phyloP scores from a whole-genome alignment of 176 grass and related monocot genomes.

The Chrysopogon serrulatus region DNA sequence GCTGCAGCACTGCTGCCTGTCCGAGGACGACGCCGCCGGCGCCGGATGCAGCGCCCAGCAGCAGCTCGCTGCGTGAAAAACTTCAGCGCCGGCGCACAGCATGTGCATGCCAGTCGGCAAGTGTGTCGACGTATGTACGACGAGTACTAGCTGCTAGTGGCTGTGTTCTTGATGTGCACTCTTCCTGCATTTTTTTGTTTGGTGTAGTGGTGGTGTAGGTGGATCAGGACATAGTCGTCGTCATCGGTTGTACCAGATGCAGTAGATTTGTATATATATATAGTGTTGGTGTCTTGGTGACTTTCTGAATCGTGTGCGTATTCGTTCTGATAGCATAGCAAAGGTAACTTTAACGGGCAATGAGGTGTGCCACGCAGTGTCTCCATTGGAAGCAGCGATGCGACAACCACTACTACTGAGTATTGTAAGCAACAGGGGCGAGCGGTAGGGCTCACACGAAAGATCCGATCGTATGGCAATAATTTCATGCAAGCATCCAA shows the following conservation, averaged over 20 bases:
- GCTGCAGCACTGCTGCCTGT: slow-evolving; percentile 38
- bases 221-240: not conserved
- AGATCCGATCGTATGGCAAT: slow-evolving; percentile 17
- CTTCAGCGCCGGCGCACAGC: too few species aligned
- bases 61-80: slow-evolving; percentile 42
- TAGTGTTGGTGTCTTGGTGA: not conserved
- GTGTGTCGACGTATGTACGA: not conserved
- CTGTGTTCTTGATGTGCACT: slow-evolving; percentile 9
- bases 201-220: slow-evolving; percentile 12
- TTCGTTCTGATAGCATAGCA: not conserved
- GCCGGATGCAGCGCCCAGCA: slow-evolving; percentile 22
- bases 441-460: slow-evolving; percentile 9
- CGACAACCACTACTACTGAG: not conserved
- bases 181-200: slow-evolving; percentile 11
- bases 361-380: not conserved
- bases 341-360: not conserved
- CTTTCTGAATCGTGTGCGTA: not conserved
- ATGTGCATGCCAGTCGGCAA: not conserved
- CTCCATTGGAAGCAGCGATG: slow-evolving; percentile 4
- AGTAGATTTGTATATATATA: slow-evolving; percentile 29
- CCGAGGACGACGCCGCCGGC: slow-evolving; percentile 41
- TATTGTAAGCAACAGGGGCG: not conserved
- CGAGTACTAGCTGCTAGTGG: not conserved
- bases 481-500: slow-evolving; percentile 7
- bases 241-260: not conserved